These are phyloP conservation scores for Hypomontagnella submonticulosa DNA, from an alignment of 495 filamentous ascomycete species.

Conservation along the genomic window DNA sequence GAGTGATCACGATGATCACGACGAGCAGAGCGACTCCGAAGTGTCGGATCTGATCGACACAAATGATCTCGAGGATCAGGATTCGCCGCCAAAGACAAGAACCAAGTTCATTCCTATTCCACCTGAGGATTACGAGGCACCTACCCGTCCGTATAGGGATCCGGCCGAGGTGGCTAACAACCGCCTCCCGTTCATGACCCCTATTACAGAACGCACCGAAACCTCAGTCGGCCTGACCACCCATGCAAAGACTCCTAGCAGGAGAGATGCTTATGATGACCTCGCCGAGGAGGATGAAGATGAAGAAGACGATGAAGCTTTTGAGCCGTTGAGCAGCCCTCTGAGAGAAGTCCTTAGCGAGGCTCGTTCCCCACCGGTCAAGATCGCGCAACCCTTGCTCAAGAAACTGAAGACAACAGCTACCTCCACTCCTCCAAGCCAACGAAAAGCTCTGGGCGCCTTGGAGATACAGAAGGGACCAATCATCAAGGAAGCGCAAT, in stretches of 20 bases:
- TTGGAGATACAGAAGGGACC: constrained; percentile 62
- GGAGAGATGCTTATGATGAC: constrained; percentile 46
- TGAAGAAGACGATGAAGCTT: constrained; percentile 55
- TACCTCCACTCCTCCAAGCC: constrained; percentile 37
- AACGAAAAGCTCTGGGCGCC: constrained; percentile 35
- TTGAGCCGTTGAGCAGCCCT: constrained; percentile 74
- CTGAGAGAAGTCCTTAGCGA: constrained; percentile 69
- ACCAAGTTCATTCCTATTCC: constrained; percentile 72
- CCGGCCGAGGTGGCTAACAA: constrained; percentile 81
- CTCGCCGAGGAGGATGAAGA: constrained; percentile 52
- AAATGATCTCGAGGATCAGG: constrained; percentile 37
- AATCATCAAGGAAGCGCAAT: constrained; percentile 82
- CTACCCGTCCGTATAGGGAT: constrained; percentile 79
- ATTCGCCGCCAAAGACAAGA: constrained; percentile 54
- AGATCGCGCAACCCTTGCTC: constrained; percentile 61
- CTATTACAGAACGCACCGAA: constrained; percentile 95
- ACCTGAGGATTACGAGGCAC: constrained; percentile 84
- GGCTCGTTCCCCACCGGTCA: constrained; percentile 44
- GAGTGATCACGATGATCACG: constrained; percentile 43
- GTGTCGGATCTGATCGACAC: constrained; percentile 27
- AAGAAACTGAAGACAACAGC: constrained; percentile 48
- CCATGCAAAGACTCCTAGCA: constrained; percentile 77
- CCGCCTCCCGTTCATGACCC: constrained; percentile 96
- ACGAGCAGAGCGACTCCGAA: constrained; percentile 42
- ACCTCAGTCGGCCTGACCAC: constrained; percentile 77